A percentile compares a stretch with the other conserved stretches of the same genome.
Conservation (phyloP, 2,329 filamentous ascomycete genomes). For the Dactylellina drechsleri region DNA sequence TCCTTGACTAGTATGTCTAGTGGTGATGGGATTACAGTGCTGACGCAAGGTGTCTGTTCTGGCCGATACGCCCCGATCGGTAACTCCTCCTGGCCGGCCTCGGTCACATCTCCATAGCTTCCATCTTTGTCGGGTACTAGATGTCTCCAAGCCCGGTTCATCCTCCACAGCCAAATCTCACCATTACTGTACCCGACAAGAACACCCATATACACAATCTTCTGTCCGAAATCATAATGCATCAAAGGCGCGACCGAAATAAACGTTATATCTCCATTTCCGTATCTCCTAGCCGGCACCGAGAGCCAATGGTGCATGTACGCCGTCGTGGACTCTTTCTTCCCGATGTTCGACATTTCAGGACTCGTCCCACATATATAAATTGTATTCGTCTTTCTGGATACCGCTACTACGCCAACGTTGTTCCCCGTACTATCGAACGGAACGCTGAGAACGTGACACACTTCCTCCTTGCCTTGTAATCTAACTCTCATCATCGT, state of each 20-base stretch:
- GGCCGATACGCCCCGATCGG: conserved; percentile 28
- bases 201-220: conserved; percentile 55
- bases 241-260: conserved; percentile 55
- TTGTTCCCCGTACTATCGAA: conserved; percentile 25
- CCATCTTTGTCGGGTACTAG: background rate
- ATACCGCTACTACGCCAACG: conserved; percentile 37
- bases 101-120: background rate
- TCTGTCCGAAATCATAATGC: conserved; percentile 55
- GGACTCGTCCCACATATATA: conserved; percentile 40
- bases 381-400: conserved; percentile 19
- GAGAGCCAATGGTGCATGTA: conserved; percentile 54
- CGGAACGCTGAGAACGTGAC: conserved; percentile 36
- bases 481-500: conserved; percentile 38
- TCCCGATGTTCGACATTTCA: background rate
- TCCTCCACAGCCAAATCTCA: conserved; percentile 57
- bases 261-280: conserved; percentile 52
- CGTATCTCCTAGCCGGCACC: conserved; percentile 25
- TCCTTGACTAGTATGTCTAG: conserved; percentile 18
- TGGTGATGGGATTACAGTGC: conserved; percentile 27
- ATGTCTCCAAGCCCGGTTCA: conserved; percentile 53
- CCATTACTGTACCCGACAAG: conserved; percentile 56
- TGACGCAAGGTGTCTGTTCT: conserved; percentile 45
- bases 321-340: conserved; percentile 20
- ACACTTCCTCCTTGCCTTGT: conserved; percentile 21
- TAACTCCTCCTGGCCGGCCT: conserved; percentile 5